Conservation (phyloP, 306 rosid genomes). For the Geum urbanum region DNA sequence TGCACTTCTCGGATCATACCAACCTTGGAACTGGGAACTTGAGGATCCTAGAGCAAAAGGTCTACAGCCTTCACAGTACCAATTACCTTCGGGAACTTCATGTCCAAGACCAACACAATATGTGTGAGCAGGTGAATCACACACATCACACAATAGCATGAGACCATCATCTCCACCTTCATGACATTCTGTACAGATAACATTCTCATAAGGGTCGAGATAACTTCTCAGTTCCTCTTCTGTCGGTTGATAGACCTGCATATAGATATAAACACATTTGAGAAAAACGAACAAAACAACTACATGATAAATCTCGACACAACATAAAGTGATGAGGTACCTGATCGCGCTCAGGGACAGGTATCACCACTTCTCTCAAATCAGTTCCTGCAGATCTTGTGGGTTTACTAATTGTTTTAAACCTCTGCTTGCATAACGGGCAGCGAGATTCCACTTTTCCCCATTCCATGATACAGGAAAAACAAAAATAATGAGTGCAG, state of each 20-base stretch:
- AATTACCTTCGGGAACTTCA: slow-evolving; percentile 92
- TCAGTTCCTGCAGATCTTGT: slow-evolving; percentile 60
- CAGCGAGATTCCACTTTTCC: slow-evolving; percentile 96
- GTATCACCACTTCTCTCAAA: slow-evolving; percentile 58
- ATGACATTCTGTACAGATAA: slow-evolving; percentile 84
- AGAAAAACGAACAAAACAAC: slow-evolving; percentile 13
- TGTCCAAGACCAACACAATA: slow-evolving; percentile 88
- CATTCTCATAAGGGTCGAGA: slow-evolving; percentile 87
- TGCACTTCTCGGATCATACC: slow-evolving; percentile 48
- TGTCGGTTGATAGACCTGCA: slow-evolving; percentile 96
- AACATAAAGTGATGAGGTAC: slow-evolving; percentile 34
- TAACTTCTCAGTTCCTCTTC: slow-evolving; percentile 97
- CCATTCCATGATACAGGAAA: slow-evolving; percentile 96
- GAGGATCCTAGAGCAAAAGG: slow-evolving; percentile 72
- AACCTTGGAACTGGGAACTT: slow-evolving; percentile 59
- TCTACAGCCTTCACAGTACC: slow-evolving; percentile 88
- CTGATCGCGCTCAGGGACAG: slow-evolving; percentile 97
- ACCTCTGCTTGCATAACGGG: slow-evolving; percentile 98
- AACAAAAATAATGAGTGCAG: slow-evolving; percentile 93
- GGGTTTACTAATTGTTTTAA: slow-evolving; percentile 72
- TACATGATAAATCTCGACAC: slow-evolving; percentile 20
- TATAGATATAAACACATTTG: slow-evolving; percentile 20
- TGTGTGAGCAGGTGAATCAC: slow-evolving; percentile 98
- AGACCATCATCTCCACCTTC: slow-evolving; percentile 89
- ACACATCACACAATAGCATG: slow-evolving; percentile 88